These are phyloP conservation scores for Verticillium alfalfae DNA, from an alignment of 2,329 filamentous ascomycete species.

Conservation along the genomic window DNA sequence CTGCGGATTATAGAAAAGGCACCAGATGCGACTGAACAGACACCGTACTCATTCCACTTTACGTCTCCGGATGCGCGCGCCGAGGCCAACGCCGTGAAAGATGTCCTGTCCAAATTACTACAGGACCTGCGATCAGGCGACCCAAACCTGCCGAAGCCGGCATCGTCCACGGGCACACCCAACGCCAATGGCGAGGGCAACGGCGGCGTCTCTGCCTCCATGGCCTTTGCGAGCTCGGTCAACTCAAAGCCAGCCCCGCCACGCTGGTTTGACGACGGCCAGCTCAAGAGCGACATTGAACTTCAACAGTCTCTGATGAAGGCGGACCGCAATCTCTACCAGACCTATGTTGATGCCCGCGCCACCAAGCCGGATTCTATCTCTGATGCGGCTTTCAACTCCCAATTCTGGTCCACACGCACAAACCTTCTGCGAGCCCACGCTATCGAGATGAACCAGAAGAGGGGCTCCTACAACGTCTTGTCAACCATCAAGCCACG, in stretches of 20 bases:
- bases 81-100: conserved; percentile 82
- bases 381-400: conserved; percentile 73
- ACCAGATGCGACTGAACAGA: conserved; percentile 50
- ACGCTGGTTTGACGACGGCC: conserved; percentile 74
- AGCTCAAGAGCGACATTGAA: conserved; percentile 70
- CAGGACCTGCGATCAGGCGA: conserved; percentile 59
- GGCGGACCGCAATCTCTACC: conserved; percentile 67
- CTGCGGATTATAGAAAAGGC: conserved; percentile 82
- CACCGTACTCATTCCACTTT: conserved; percentile 83
- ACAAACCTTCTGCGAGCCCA: conserved; percentile 82
- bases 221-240: conserved; percentile 72
- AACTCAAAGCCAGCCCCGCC: conserved; percentile 48
- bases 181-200: conserved; percentile 18
- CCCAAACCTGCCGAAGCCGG: conserved; percentile 42
- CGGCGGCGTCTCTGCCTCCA: conserved; percentile 58
- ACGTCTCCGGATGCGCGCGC: conserved; percentile 72
- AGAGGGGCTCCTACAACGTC: conserved; percentile 87
- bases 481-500: conserved; percentile 82
- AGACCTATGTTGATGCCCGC: conserved; percentile 82
- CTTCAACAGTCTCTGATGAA: conserved; percentile 86
- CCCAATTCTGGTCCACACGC: conserved; percentile 91
- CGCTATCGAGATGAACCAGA: conserved; percentile 82
- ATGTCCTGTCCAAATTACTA: conserved; percentile 73
- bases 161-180: conserved; percentile 23
- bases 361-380: conserved; percentile 80